Conservation (phyloP, 768 basidiomycete genomes). For the Lactarius hatsudake region DNA sequence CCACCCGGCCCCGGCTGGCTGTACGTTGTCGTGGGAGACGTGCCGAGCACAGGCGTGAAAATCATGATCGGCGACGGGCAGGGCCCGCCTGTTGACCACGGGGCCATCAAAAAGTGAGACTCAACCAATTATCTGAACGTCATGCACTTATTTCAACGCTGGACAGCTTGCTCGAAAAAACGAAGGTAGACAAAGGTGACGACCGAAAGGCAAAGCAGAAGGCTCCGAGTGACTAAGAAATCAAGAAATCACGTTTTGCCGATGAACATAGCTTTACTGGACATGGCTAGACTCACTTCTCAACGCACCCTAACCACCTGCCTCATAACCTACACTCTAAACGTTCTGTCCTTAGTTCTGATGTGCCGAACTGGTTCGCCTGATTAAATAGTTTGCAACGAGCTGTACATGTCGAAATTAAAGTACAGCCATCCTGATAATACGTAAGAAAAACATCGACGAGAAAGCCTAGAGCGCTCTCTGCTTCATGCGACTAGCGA, state of each 20-base stretch:
- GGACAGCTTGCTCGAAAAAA: conserved; percentile 47
- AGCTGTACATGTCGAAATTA: background rate
- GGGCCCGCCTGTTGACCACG: conserved; percentile 55
- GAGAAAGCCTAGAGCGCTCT: conserved; percentile 58
- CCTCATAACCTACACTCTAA: background rate
- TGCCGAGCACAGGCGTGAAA: conserved; percentile 60
- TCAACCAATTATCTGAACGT: background rate
- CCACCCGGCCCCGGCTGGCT: conserved; percentile 83
- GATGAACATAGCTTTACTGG: background rate
- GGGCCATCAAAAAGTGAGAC: conserved; percentile 57
- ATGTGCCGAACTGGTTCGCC: background rate
- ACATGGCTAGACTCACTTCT: background rate
- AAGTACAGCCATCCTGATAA: conserved; percentile 6
- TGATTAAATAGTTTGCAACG: background rate
- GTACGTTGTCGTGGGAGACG: conserved; percentile 60
- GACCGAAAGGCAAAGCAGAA: conserved; percentile 32
- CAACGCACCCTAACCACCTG: conserved; percentile 6
- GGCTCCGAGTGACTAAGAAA: conserved; percentile 18
- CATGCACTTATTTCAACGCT: background rate
- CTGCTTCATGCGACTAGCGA: conserved; percentile 92
- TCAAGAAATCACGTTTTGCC: background rate
- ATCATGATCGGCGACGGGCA: conserved; percentile 68
- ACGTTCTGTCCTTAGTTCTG: no score
- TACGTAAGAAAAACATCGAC: conserved; percentile 3
- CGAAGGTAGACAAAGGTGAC: conserved; percentile 36